A percentile compares a stretch with the other conserved stretches of the same genome.
Evolutionary conservation across 2,329 filamentous ascomycete genomes (phyloP).

Genomic region (Alternaria solani): DNA sequence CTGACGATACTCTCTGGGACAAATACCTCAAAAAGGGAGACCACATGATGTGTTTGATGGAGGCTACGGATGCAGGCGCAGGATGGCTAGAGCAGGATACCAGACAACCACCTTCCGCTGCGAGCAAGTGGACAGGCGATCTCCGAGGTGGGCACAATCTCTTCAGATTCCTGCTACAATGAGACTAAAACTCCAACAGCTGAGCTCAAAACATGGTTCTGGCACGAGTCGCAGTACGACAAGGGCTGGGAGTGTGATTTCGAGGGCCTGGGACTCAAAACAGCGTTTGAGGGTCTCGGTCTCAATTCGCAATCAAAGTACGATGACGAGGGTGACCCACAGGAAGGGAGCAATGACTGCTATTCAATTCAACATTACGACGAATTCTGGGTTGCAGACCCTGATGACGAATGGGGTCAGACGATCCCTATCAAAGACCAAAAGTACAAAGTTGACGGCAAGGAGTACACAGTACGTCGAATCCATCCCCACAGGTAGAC

Average conservation of each 20-base stretch:
- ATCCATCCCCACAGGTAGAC: not conserved
- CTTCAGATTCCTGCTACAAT: not conserved
- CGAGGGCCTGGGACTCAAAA: conserved; percentile 7
- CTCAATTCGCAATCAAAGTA: conserved; percentile 14
- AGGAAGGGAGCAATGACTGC: conserved; percentile 18
- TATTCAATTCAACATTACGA: conserved; percentile 21
- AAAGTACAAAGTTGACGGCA: conserved; percentile 22
- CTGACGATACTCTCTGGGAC: conserved; percentile 20
- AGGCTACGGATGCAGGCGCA: conserved; percentile 24
- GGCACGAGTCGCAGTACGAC: conserved; percentile 11
- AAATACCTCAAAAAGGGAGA: conserved; percentile 21
- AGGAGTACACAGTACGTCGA: conserved; percentile 19
- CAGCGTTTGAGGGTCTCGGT: conserved; percentile 14
- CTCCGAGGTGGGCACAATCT: conserved; percentile 10
- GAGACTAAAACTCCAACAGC: conserved; percentile 1
- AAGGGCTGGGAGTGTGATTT: conserved; percentile 14
- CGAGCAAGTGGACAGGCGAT: conserved; percentile 28
- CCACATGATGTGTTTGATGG: conserved; percentile 25
- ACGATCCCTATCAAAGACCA: conserved; percentile 12
- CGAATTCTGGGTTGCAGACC: not conserved
- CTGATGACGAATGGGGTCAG: not conserved
- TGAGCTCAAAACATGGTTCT: conserved; percentile 22
- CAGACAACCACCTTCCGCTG: conserved; percentile 24
- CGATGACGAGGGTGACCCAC: conserved; percentile 4
- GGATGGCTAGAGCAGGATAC: conserved; percentile 19